A percentile compares a stretch with the other conserved stretches of the same genome.
Evolutionary conservation across 805 yeast genomes (phyloP).

Genomic region (Debaryomyces castellii): DNA sequence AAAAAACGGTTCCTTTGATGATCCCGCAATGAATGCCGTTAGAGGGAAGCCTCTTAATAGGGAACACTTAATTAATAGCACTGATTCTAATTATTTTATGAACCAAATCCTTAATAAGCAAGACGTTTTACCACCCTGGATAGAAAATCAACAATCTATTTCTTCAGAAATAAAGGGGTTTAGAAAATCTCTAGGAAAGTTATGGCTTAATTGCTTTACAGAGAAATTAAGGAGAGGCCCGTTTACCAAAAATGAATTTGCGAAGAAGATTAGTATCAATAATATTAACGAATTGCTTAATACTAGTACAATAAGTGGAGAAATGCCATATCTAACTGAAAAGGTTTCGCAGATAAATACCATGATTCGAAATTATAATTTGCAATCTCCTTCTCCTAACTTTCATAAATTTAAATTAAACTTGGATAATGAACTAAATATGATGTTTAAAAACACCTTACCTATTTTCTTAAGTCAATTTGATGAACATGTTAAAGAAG

Average conservation of each 20-base stretch:
- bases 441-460: constrained; percentile 16
- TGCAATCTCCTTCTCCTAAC: constrained; percentile 37
- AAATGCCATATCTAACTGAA: constrained; percentile 19
- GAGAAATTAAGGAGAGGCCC: constrained; percentile 7
- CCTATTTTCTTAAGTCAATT: constrained; percentile 11
- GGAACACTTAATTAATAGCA: constrained; percentile 58
- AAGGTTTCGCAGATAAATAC: constrained; percentile 22
- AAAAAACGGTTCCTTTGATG: constrained; percentile 65
- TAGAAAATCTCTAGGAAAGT: constrained; percentile 41
- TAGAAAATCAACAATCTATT: constrained; percentile 77
- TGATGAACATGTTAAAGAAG: constrained; percentile 8
- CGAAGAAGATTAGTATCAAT: background rate
- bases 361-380: constrained; percentile 32
- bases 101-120: constrained; percentile 75
- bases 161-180: constrained; percentile 47
- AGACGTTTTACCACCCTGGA: constrained; percentile 87
- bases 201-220: constrained; percentile 32
- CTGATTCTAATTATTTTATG: constrained; percentile 67
- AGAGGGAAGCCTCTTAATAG: constrained; percentile 62
- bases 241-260: constrained; percentile 1
- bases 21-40: constrained; percentile 43
- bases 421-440: constrained; percentile 23
- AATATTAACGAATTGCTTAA: background rate
- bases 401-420: constrained; percentile 39
- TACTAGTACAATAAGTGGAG: background rate